These are phyloP conservation scores for Macadamia integrifolia DNA, from an alignment of 164 flowering plant species.

Conservation along the genomic window DNA sequence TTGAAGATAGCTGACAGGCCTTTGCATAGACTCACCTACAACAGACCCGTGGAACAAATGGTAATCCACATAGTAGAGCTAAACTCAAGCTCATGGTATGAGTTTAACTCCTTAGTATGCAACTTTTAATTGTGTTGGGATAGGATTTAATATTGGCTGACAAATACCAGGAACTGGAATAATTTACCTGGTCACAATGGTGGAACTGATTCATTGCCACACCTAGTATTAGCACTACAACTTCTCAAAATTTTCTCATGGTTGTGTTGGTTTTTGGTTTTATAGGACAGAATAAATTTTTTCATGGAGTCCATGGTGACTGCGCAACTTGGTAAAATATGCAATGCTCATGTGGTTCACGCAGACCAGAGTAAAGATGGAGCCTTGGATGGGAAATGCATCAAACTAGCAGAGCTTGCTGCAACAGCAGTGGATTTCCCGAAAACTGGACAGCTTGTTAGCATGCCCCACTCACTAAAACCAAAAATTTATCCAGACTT, in stretches of 20 bases:
- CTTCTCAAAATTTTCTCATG: not conserved
- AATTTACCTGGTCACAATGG: too few relatives aligned
- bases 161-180: too few relatives aligned
- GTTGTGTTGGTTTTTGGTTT: constrained; percentile 8
- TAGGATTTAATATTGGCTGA: too few relatives aligned
- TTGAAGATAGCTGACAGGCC: too few relatives aligned
- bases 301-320: constrained; percentile 67
- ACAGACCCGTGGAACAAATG: too few relatives aligned
- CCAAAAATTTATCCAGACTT: constrained; percentile 89
- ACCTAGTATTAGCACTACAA: not conserved
- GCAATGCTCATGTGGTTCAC: constrained; percentile 96
- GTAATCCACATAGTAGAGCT: too few relatives aligned
- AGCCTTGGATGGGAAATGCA: constrained; percentile 78
- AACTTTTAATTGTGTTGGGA: too few relatives aligned
- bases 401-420: constrained; percentile 71
- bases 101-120: too few relatives aligned
- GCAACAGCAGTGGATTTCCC: constrained; percentile 96
- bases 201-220: too few relatives aligned
- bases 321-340: constrained; percentile 71
- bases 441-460: constrained; percentile 75
- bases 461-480: constrained; percentile 62
- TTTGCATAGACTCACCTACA: too few relatives aligned
- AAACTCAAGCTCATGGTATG: too few relatives aligned
- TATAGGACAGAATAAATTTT: constrained; percentile 79
- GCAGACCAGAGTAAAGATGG: constrained; percentile 77